Conservation (phyloP, 164 flowering plant genomes). For the Chimonanthus praecox region DNA sequence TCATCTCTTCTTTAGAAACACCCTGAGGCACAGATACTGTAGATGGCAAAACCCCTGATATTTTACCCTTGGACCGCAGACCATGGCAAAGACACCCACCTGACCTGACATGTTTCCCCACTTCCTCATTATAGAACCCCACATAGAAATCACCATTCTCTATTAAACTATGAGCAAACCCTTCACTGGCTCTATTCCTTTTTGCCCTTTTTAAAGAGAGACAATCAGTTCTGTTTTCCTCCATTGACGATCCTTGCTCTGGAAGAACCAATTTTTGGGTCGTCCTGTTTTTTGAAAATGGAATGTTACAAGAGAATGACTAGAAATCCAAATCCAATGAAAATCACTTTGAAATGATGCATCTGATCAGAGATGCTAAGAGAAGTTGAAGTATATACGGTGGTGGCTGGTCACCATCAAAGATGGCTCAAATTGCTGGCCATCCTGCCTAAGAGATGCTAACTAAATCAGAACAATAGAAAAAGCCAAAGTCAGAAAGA, state of each 20-base stretch:
- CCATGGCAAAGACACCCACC: background rate
- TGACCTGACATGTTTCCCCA: background rate
- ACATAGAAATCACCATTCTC: constrained; percentile 1
- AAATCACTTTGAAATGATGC: background rate
- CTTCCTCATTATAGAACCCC: background rate
- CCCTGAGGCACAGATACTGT: background rate
- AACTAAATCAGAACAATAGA: background rate
- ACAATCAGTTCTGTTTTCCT: background rate
- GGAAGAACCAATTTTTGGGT: background rate
- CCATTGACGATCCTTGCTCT: background rate
- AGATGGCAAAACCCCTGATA: background rate
- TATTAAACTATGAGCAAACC: background rate
- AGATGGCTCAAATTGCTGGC: background rate
- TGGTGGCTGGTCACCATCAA: background rate
- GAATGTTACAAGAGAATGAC: background rate
- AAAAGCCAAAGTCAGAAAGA: background rate
- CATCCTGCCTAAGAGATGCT: background rate
- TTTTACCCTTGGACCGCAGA: constrained; percentile 2
- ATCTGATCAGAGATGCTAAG: background rate
- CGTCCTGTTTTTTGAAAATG: background rate
- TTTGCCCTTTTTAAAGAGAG: background rate
- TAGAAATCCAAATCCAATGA: background rate
- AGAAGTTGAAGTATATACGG: background rate
- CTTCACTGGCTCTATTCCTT: background rate
- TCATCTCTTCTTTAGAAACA: background rate